Conservation (phyloP, 2,329 filamentous ascomycete genomes). For the Zasmidium citrigriseum region DNA sequence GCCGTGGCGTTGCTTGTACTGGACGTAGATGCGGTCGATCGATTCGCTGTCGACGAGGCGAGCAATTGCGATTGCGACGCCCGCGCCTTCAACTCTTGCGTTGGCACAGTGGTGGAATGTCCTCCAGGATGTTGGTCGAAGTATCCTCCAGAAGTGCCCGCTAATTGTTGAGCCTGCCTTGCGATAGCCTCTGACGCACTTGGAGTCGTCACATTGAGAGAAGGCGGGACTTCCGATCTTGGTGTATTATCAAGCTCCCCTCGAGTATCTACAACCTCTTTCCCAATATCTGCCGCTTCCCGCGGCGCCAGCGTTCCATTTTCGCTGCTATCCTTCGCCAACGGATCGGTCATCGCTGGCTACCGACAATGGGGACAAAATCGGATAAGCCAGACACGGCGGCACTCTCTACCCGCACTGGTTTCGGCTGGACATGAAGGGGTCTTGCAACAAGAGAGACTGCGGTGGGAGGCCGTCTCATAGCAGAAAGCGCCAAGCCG, state of each 20-base stretch:
- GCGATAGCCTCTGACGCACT: conserved; percentile 15
- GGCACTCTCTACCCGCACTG: conserved; percentile 31
- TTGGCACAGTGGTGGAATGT: neutral
- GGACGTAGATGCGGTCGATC: conserved; percentile 9
- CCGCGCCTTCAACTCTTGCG: conserved; percentile 1
- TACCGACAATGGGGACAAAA: conserved; percentile 2
- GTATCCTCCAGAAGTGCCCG: conserved; percentile 3
- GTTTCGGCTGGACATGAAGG: conserved; percentile 34
- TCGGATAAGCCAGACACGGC: conserved; percentile 8
- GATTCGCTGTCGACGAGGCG: conserved; percentile 2
- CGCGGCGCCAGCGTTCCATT: conserved; percentile 12
- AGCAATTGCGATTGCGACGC: neutral
- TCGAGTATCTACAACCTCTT: neutral
- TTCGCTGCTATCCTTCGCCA: conserved; percentile 15
- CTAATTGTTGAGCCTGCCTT: conserved; percentile 1
- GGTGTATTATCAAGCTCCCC: conserved; percentile 31
- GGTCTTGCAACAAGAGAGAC: conserved; percentile 8
- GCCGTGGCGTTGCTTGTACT: conserved; percentile 24
- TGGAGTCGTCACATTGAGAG: conserved; percentile 26
- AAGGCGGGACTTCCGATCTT: conserved; percentile 42
- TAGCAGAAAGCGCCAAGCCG: conserved; percentile 18
- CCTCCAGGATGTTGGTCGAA: conserved; percentile 12
- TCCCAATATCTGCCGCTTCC: conserved; percentile 3
- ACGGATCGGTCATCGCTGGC: conserved; percentile 24
- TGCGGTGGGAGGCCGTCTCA: conserved; percentile 22